phyloP scores from a whole-genome alignment of 192 early-diverging fungal genomes.

The Helicostylum pulchrum region DNA sequence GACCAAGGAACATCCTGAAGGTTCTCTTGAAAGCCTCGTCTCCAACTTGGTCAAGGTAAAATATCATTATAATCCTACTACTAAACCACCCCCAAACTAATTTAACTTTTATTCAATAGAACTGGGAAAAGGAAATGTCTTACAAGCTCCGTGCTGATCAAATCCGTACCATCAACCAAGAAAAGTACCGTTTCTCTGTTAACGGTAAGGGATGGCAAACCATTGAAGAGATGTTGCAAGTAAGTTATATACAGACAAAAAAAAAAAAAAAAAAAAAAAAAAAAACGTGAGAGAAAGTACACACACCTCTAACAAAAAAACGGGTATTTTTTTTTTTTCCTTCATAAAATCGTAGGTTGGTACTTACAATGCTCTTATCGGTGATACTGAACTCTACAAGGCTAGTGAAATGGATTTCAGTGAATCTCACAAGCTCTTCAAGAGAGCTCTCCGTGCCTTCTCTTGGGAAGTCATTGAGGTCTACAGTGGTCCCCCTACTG shows the following conservation, averaged over 20 bases:
- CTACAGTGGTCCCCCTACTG: conserved; percentile 43
- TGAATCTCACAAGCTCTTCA: conserved; percentile 45
- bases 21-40: conserved; percentile 39
- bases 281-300: background rate
- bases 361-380: conserved; percentile 47
- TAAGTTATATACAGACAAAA: background rate
- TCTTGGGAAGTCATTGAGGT: conserved; percentile 45
- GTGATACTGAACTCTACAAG: conserved; percentile 43
- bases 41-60: conserved; percentile 44
- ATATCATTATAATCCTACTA: background rate
- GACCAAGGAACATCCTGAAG: conserved; percentile 34
- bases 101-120: conserved; percentile 25
- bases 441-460: conserved; percentile 36
- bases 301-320: background rate
- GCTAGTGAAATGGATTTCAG: conserved; percentile 40
- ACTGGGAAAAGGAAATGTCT: conserved; percentile 50
- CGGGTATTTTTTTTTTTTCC: background rate
- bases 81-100: too few relatives aligned
- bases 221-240: conserved; percentile 42
- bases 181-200: conserved; percentile 42
- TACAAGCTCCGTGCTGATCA: conserved; percentile 40
- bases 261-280: background rate
- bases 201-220: conserved; percentile 41
- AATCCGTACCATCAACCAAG: conserved; percentile 41
- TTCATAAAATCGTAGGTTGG: conserved; percentile 26